phyloP scores from a whole-genome alignment of 2,329 filamentous ascomycete genomes.

The Stemphylium vesicarium region DNA sequence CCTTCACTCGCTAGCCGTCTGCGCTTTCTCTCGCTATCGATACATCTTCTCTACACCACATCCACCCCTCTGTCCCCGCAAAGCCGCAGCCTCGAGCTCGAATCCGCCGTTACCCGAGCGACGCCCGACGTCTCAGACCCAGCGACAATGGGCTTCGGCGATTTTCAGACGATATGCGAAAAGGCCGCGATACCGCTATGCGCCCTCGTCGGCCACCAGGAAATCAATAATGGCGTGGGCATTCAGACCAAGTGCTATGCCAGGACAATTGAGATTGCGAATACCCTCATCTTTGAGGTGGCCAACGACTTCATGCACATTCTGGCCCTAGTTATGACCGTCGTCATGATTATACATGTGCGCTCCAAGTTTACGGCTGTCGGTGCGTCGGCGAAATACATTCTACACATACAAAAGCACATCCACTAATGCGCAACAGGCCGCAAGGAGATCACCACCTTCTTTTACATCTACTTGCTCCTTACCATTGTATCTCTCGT shows the following conservation, averaged over 20 bases:
- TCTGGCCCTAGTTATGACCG: constrained; percentile 85
- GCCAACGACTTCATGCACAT: constrained; percentile 94
- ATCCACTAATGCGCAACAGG: constrained; percentile 51
- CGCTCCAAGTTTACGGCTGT: constrained; percentile 98
- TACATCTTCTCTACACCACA: constrained; percentile 5
- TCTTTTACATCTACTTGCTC: constrained; percentile 97
- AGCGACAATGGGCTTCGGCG: constrained; percentile 78
- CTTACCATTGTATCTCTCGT: constrained; percentile 87
- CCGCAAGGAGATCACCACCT: constrained; percentile 77
- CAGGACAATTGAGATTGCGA: constrained; percentile 92
- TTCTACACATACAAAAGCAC: constrained; percentile 61
- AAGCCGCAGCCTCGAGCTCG: constrained; percentile 18
- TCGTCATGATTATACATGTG: constrained; percentile 96
- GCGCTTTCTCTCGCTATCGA: constrained; percentile 17
- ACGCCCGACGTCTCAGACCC: constrained; percentile 7
- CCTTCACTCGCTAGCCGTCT: constrained; percentile 31
- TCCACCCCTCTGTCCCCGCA: constrained; percentile 14
- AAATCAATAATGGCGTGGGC: constrained; percentile 71
- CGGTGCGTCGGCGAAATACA: constrained; percentile 62
- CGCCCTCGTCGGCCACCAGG: constrained; percentile 77
- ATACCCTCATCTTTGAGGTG: constrained; percentile 97
- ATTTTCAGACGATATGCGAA: constrained; percentile 85
- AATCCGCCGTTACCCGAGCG: constrained; percentile 12
- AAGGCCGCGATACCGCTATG: constrained; percentile 87
- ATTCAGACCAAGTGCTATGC: constrained; percentile 93